Percentiles rank a stretch among this genome's conserved stretches.
phyloP scores from a whole-genome alignment of 2,329 filamentous ascomycete species.

The Basipetospora sp. region DNA sequence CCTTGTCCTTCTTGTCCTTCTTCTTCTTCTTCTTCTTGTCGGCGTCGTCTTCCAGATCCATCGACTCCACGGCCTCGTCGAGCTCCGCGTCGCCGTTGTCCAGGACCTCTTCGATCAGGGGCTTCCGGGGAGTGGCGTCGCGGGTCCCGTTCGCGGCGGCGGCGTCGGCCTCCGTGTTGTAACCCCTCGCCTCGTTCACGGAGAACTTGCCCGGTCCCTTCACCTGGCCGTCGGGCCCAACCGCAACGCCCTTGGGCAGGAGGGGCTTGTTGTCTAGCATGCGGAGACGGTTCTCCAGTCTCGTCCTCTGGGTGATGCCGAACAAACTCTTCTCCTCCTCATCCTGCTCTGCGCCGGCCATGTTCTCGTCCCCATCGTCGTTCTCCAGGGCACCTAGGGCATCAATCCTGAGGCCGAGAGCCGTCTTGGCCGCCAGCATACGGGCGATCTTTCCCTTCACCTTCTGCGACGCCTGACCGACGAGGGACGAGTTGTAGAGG shows the following conservation, averaged over 20 bases:
- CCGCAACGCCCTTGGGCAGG: constrained; percentile 57
- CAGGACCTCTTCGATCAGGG: constrained; percentile 33
- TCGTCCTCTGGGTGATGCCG: constrained; percentile 56
- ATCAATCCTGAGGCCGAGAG: constrained; percentile 84
- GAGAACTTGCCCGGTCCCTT: constrained; percentile 64
- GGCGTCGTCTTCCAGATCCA: constrained; percentile 22
- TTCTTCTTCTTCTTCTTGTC: constrained; percentile 25
- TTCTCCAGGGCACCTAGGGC: constrained; percentile 56
- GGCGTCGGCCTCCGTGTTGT: constrained; percentile 77
- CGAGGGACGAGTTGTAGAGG: constrained; percentile 81
- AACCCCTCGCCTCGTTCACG: constrained; percentile 82
- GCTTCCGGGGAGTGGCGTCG: constrained; percentile 24
- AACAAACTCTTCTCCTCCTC: constrained; percentile 81
- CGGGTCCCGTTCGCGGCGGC: constrained; percentile 37
- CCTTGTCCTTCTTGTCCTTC: constrained; percentile 30
- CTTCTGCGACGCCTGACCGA: constrained; percentile 90
- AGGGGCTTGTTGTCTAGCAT: constrained; percentile 82
- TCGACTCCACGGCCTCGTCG: constrained; percentile 23
- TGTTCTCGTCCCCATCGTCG: constrained; percentile 42
- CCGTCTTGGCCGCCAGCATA: constrained; percentile 86
- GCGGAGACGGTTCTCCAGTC: constrained; percentile 62
- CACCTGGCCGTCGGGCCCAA: constrained; percentile 57
- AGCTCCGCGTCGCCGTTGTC: constrained; percentile 1
- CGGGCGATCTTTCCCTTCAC: constrained; percentile 99
- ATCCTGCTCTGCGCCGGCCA: constrained; percentile 50